phyloP scores from a whole-genome alignment of 2,329 filamentous ascomycete species.

The Colletotrichum cuscutae region DNA sequence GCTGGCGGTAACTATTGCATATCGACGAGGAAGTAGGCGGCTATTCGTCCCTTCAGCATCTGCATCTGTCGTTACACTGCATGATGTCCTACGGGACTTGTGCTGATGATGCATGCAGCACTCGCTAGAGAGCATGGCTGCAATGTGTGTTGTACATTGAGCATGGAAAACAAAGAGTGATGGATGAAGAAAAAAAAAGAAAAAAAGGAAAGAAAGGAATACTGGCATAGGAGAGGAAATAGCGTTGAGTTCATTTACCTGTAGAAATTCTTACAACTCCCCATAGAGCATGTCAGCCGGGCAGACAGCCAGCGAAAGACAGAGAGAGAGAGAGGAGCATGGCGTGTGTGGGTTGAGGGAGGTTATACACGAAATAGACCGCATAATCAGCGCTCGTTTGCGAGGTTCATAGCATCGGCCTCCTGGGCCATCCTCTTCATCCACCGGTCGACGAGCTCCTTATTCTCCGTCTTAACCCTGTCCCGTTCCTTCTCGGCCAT shows the following conservation, averaged over 20 bases:
- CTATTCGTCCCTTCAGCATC: constrained; percentile 41
- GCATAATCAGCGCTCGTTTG: constrained; percentile 56
- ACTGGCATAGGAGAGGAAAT: constrained; percentile 28
- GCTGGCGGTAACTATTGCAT: constrained; percentile 88
- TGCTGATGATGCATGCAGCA: neutral
- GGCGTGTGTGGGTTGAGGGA: neutral
- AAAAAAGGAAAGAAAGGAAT: neutral
- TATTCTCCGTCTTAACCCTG: constrained; percentile 83
- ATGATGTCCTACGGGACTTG: constrained; percentile 34
- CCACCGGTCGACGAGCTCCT: constrained; percentile 90
- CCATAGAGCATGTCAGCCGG: constrained; percentile 22
- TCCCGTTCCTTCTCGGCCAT: constrained; percentile 82
- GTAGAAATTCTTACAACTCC: constrained; percentile 34
- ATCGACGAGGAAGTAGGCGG: constrained; percentile 75
- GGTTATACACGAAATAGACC: constrained; percentile 14
- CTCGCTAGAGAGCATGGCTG: neutral
- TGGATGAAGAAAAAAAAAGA: neutral
- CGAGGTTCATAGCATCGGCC: constrained; percentile 85
- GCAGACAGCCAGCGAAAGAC: neutral
- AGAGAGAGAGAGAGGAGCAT: neutral
- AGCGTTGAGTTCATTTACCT: constrained; percentile 35
- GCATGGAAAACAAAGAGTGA: neutral
- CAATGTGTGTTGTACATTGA: constrained; percentile 19
- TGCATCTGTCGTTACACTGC: constrained; percentile 7
- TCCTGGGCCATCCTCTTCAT: constrained; percentile 89